Conservation (phyloP, 495 filamentous ascomycete species). For the Tuber borchii region DNA sequence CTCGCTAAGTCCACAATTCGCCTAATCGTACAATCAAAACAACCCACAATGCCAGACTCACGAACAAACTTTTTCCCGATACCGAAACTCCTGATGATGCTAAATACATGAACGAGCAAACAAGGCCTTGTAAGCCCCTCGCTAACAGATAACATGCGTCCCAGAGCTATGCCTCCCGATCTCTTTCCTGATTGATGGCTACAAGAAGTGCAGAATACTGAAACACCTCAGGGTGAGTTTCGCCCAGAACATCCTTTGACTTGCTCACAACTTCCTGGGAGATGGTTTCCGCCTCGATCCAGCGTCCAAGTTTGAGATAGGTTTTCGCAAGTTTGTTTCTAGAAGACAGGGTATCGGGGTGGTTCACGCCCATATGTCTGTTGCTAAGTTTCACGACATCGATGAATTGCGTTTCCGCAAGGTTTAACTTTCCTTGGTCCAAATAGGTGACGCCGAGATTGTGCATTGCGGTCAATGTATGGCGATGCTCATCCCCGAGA, state of each 20-base stretch:
- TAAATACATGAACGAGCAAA: background rate
- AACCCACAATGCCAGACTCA: background rate
- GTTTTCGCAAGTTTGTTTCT: slow-evolving; percentile 16
- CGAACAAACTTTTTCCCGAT: background rate
- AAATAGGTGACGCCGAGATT: slow-evolving; percentile 40
- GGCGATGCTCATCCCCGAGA: slow-evolving; percentile 42
- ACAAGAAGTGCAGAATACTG: slow-evolving; percentile 4
- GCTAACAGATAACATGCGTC: background rate
- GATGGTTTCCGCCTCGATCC: slow-evolving; percentile 9
- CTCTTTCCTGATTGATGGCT: slow-evolving; percentile 1
- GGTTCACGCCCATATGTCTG: background rate
- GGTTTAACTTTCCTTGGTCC: slow-evolving; percentile 38
- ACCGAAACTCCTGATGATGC: slow-evolving; percentile 1
- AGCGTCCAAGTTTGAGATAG: slow-evolving; percentile 10
- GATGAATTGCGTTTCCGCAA: slow-evolving; percentile 28
- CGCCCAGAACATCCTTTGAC: slow-evolving; percentile 24
- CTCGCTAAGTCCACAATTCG: background rate
- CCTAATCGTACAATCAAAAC: background rate
- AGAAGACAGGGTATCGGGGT: background rate
- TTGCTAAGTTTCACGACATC: background rate
- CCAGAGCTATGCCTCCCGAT: background rate
- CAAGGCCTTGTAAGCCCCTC: background rate
- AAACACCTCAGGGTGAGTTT: slow-evolving; percentile 38
- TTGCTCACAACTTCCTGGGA: background rate
- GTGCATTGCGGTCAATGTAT: slow-evolving; percentile 42